Evolutionary conservation across 768 basidiomycete genomes (phyloP).

Genomic region (Rhodotorula kratochvilovae): DNA sequence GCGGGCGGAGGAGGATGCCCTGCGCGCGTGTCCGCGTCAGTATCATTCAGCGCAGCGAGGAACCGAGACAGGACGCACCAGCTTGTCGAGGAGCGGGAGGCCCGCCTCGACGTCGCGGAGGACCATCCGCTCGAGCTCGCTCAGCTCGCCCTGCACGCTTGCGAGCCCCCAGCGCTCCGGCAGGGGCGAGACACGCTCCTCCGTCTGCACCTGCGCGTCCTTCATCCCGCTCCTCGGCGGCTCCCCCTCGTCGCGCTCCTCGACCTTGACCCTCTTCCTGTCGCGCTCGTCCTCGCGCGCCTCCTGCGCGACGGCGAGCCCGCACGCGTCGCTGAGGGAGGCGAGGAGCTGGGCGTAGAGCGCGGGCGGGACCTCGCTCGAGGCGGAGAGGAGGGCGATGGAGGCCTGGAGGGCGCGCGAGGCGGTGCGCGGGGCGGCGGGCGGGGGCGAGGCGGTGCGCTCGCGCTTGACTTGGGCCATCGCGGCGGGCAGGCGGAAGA

Average conservation of each 20-base stretch:
- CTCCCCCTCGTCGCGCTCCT: too few relatives aligned
- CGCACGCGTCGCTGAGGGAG: neutral
- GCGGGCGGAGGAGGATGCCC: neutral
- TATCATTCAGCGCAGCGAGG: neutral
- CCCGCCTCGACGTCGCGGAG: conserved; percentile 1
- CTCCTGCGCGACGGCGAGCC: neutral
- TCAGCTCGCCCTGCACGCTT: neutral
- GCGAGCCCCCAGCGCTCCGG: too few relatives aligned
- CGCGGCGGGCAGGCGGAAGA: too few relatives aligned
- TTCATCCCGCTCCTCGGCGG: neutral
- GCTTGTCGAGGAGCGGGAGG: conserved; percentile 1
- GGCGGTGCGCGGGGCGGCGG: neutral
- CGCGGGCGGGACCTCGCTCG: neutral
- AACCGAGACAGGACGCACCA: neutral
- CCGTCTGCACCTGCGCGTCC: too few relatives aligned
- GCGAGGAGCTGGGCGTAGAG: neutral
- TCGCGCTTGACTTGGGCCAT: too few relatives aligned
- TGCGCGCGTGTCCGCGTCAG: neutral
- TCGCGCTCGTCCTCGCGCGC: conserved; percentile 6
- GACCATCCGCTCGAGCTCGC: neutral
- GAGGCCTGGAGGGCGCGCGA: neutral
- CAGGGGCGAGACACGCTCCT: too few relatives aligned
- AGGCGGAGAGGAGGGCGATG: neutral
- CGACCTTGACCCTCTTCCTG: conserved; percentile 7
- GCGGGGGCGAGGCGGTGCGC: too few relatives aligned